phyloP scores from a whole-genome alignment of 352 stramenopile species.

The Pythium myriotylum region DNA sequence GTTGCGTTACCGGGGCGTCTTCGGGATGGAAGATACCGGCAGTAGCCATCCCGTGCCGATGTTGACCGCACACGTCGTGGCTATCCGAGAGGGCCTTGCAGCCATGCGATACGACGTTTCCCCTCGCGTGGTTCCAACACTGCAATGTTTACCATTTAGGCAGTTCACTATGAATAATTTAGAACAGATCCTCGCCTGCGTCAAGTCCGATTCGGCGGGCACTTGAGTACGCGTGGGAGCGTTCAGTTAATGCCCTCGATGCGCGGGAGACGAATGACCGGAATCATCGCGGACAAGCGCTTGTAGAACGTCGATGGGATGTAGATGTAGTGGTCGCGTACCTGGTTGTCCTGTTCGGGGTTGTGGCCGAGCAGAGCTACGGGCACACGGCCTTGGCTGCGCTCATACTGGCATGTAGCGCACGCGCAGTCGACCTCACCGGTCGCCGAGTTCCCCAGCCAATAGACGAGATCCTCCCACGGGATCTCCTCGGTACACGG shows the following conservation, averaged over 20 bases:
- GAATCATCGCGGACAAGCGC: constrained; percentile 18
- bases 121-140: too few relatives aligned
- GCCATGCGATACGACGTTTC: too few relatives aligned
- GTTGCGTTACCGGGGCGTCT: too few relatives aligned
- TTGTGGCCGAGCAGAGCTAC: background rate
- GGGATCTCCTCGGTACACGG: constrained; percentile 28
- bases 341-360: background rate
- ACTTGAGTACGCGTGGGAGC: background rate
- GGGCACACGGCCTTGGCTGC: constrained; percentile 9
- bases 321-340: constrained; percentile 38
- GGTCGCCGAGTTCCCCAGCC: constrained; percentile 21
- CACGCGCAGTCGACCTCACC: constrained; percentile 28
- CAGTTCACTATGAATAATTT: constrained; percentile 1
- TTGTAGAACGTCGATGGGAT: constrained; percentile 12
- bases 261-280: constrained; percentile 6
- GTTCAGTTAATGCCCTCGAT: constrained; percentile 18
- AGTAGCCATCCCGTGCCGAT: too few relatives aligned
- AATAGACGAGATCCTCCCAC: constrained; percentile 30
- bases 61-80: too few relatives aligned
- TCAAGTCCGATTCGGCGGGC: background rate
- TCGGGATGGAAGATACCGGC: too few relatives aligned
- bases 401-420: constrained; percentile 9
- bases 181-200: too few relatives aligned
- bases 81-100: too few relatives aligned
- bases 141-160: too few relatives aligned